Percentiles rank a stretch among this genome's conserved stretches.
These are phyloP conservation scores for Physcomitrellopsis africana DNA, from an alignment of 225 moss, liverwort and hornwort species.

Conservation along the genomic window DNA sequence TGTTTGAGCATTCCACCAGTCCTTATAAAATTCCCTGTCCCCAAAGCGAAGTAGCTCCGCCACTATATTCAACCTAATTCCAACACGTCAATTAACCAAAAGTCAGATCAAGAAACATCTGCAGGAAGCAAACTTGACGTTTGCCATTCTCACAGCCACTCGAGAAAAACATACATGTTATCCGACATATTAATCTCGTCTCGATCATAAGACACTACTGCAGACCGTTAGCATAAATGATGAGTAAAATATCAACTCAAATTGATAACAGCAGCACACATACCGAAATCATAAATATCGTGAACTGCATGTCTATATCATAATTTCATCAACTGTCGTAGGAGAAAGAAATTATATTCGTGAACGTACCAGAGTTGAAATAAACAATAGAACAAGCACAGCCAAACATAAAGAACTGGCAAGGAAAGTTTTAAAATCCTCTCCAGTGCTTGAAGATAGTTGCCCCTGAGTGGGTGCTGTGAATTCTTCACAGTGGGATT, in stretches of 20 bases:
- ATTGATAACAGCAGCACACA: background rate
- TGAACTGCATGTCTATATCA: constrained; percentile 1
- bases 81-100: constrained; percentile 6
- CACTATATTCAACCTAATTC: constrained; percentile 85
- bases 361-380: constrained; percentile 92
- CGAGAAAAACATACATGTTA: background rate
- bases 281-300: background rate
- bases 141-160: background rate
- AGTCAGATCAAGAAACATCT: constrained; percentile 13
- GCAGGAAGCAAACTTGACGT: background rate
- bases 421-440: constrained; percentile 93
- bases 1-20: constrained; percentile 99
- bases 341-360: background rate
- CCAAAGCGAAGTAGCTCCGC: constrained; percentile 91
- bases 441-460: constrained; percentile 79
- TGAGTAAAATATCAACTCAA: constrained; percentile 7
- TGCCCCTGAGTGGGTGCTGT: constrained; percentile 89
- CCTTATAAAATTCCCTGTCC: constrained; percentile 95
- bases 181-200: constrained; percentile 4
- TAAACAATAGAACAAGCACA: constrained; percentile 96
- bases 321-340: background rate
- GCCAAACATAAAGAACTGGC: constrained; percentile 95
- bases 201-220: constrained; percentile 3
- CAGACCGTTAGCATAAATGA: background rate
- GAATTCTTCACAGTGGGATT: constrained; percentile 92